phyloP scores from a whole-genome alignment of 345 rosid species.

The Cardamine occulta region DNA sequence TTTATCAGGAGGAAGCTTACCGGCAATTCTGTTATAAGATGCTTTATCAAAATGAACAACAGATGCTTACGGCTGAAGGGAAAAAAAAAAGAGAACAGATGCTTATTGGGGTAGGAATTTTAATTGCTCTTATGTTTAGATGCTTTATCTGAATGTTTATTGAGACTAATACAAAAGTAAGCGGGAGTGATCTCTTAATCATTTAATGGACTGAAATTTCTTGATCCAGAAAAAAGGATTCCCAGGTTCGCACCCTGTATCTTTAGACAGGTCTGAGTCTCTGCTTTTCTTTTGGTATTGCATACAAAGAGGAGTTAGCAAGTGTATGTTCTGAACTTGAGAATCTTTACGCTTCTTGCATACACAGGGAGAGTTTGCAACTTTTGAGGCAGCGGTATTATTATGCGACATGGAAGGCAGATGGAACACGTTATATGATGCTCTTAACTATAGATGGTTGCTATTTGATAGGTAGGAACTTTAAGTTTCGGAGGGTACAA shows the following conservation, averaged over 20 bases:
- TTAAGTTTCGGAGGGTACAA: constrained; percentile 89
- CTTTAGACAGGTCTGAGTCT: constrained; percentile 67
- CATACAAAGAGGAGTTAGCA: not conserved
- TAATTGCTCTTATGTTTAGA: constrained; percentile 1
- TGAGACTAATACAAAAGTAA: constrained; percentile 5
- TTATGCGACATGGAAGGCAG: constrained; percentile 99
- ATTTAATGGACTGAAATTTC: not conserved
- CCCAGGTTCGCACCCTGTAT: constrained; percentile 91
- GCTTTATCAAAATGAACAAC: too few species aligned
- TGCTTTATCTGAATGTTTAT: constrained; percentile 5
- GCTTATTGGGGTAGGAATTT: constrained; percentile 57
- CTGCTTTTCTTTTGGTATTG: constrained; percentile 27
- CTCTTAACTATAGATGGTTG: constrained; percentile 89
- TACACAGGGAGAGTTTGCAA: constrained; percentile 86
- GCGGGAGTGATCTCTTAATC: not conserved
- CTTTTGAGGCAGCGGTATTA: constrained; percentile 89
- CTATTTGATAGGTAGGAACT: constrained; percentile 82
- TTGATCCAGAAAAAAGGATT: constrained; percentile 71
- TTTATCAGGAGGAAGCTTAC: constrained; percentile 64
- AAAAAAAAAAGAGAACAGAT: too few species aligned
- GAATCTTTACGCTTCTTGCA: not conserved
- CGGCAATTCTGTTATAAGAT: constrained; percentile 73
- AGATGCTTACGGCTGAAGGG: too few species aligned
- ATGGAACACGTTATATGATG: constrained; percentile 99
- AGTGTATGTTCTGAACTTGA: not conserved